phyloP scores from a whole-genome alignment of 2,329 filamentous ascomycete species.

The Huntiella abstrusa region DNA sequence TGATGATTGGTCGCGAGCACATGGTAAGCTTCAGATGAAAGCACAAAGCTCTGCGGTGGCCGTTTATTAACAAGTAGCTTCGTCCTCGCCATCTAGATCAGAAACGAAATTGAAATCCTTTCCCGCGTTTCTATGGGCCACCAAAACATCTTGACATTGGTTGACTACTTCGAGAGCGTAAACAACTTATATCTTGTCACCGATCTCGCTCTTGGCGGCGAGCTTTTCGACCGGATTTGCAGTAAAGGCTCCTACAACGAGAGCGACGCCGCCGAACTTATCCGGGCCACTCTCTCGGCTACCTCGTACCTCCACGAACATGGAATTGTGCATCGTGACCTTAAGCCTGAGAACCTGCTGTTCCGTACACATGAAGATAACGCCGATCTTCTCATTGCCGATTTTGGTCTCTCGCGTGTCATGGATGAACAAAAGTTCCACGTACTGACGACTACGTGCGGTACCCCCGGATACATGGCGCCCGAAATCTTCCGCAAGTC shows the following conservation, averaged over 20 bases:
- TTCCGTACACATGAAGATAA: constrained; percentile 97
- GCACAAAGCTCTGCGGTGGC: background rate
- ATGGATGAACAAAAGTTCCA: constrained; percentile 99
- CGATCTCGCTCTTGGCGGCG: constrained; percentile 85
- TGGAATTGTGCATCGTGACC: constrained; percentile 91
- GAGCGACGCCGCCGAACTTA: constrained; percentile 85
- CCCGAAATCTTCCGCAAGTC: constrained; percentile 99
- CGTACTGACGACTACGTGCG: constrained; percentile 90
- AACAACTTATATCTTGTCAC: constrained; percentile 98
- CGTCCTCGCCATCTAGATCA: constrained; percentile 37
- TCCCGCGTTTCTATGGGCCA: constrained; percentile 99
- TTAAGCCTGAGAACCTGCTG: constrained; percentile 92
- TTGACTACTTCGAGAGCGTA: constrained; percentile 99
- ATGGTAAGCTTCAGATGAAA: constrained; percentile 45
- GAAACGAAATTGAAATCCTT: constrained; percentile 93
- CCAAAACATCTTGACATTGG: constrained; percentile 90
- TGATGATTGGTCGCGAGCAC: constrained; percentile 94
- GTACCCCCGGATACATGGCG: constrained; percentile 97
- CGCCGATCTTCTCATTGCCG: constrained; percentile 86
- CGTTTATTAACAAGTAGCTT: background rate
- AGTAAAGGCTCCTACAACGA: constrained; percentile 98
- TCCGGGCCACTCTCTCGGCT: constrained; percentile 87
- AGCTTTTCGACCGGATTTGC: constrained; percentile 96
- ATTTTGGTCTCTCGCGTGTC: constrained; percentile 87
- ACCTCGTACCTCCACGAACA: constrained; percentile 97